Evolutionary conservation across 2,329 filamentous ascomycete genomes (phyloP), one percentile per base, ranked within the genome.

Genomic region (Pseudopyricularia cyperi): DNA sequence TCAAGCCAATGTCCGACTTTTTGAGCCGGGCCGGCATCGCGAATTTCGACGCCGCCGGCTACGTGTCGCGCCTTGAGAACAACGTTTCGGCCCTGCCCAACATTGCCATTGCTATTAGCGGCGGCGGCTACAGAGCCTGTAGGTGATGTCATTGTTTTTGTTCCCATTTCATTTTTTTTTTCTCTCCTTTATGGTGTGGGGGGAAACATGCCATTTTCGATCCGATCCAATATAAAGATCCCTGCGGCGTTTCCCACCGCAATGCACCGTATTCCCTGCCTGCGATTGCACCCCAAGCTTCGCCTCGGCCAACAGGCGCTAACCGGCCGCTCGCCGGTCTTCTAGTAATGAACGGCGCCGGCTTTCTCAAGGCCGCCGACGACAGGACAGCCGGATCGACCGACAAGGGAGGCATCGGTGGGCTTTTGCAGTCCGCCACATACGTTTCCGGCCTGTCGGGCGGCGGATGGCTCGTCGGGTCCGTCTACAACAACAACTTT

Each of bases 401-500:
- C 0, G 67, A 60, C 7, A 61, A 68, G 3, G 87, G 87, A 4
- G 85, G 89, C 48, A 72, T 95, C 24, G 87, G 89, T 50, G 89
- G 89, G 4, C 68, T 95, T 56, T 71, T 95, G 55, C 89, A 95
- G 69, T 76, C 85, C 3, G 68, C 87, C 0, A 95, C 88, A 0
- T 95, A 95, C 62, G 65, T 94, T 12, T 75, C 87, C 2, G 89
- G 87, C 8, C 72, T 95, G 3, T 91, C 87, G 7, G 89, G 89
- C 30, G 89, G 89, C 52, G 80, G 83, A 50, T 95, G 89, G 89
- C 72, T 94, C 17, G 77, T 94, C 4, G 87, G 87, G n/a, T 88
- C 84, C 52, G 71, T 95, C 9, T 90, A 80, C 62, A 71, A 81
- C 59, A 95, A 95, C 73, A 94, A 94, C 69, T 94, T 89, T 63